These are phyloP conservation scores for Chrysanthemum lavandulifolium DNA, from an alignment of 129 eudicot genomes.

Conservation along the genomic window DNA sequence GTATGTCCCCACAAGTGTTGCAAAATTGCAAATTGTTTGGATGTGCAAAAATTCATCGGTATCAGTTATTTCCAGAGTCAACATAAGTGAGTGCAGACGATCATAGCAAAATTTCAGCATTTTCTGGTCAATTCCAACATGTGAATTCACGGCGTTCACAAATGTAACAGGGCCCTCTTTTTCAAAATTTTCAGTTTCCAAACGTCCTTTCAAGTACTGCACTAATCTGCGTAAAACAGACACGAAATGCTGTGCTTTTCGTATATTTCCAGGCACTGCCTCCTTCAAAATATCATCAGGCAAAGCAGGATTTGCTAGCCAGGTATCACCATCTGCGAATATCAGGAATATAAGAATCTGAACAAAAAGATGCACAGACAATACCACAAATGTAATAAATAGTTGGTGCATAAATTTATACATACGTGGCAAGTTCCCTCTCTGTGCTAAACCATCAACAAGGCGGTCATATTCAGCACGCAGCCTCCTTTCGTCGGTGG, in stretches of 20 bases:
- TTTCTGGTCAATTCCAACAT: constrained; percentile 95
- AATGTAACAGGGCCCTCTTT: constrained; percentile 94
- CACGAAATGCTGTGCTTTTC: constrained; percentile 88
- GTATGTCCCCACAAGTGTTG: constrained; percentile 96
- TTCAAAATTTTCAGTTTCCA: constrained; percentile 86
- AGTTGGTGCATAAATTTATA: constrained; percentile 5
- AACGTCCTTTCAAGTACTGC: constrained; percentile 75
- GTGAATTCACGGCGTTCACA: constrained; percentile 70
- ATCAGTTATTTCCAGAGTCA: constrained; percentile 89
- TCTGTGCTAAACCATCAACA: constrained; percentile 88
- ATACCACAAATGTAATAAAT: not conserved
- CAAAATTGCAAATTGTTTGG: constrained; percentile 94
- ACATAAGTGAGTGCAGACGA: constrained; percentile 85
- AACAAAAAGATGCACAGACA: not conserved
- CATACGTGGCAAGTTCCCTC: constrained; percentile 84
- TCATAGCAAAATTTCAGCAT: constrained; percentile 89
- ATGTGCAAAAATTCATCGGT: constrained; percentile 88
- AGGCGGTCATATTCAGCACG: constrained; percentile 93
- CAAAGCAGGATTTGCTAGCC: constrained; percentile 86
- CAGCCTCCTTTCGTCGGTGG: constrained; percentile 85
- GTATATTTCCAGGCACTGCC: constrained; percentile 95
- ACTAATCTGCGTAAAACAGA: constrained; percentile 91
- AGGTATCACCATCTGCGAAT: constrained; percentile 67
- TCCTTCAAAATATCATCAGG: constrained; percentile 95
- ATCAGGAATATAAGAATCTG: not conserved